phyloP scores from a whole-genome alignment of 176 grass and related monocot genomes.

The Ampelocalamus luodianensis region DNA sequence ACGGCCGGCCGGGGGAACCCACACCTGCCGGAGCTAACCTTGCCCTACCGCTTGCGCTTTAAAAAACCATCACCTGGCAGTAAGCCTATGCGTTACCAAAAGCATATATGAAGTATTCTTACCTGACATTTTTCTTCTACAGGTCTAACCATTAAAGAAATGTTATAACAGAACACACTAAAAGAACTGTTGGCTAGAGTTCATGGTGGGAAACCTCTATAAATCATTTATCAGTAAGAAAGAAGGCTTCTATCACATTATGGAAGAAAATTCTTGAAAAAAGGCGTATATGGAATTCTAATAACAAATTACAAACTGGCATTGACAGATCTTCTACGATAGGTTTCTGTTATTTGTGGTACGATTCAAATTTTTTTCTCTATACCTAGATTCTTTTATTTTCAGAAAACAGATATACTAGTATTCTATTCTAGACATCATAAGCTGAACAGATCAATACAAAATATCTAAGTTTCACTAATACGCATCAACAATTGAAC shows the following conservation, averaged over 20 bases:
- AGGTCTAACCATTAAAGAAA: slow-evolving; percentile 21
- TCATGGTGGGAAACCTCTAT: background rate
- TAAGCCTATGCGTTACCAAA: background rate
- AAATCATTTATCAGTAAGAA: background rate
- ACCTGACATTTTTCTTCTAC: background rate
- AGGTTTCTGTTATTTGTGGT: background rate
- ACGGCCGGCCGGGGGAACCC: too few species aligned
- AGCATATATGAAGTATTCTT: background rate
- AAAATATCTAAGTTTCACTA: background rate
- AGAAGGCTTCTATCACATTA: background rate
- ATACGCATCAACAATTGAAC: background rate
- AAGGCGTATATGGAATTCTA: background rate
- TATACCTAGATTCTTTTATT: background rate
- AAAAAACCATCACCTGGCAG: too few species aligned
- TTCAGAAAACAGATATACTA: background rate
- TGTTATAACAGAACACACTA: background rate
- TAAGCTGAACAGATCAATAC: background rate
- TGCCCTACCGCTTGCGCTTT: too few species aligned
- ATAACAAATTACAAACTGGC: background rate
- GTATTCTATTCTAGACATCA: background rate
- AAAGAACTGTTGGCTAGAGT: background rate
- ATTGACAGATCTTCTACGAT: background rate
- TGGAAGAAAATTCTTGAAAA: background rate
- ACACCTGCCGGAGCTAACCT: too few species aligned
- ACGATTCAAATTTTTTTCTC: background rate